Conservation (phyloP, 1,284 basidiomycete genomes). For the Puccinia brachypodii region DNA sequence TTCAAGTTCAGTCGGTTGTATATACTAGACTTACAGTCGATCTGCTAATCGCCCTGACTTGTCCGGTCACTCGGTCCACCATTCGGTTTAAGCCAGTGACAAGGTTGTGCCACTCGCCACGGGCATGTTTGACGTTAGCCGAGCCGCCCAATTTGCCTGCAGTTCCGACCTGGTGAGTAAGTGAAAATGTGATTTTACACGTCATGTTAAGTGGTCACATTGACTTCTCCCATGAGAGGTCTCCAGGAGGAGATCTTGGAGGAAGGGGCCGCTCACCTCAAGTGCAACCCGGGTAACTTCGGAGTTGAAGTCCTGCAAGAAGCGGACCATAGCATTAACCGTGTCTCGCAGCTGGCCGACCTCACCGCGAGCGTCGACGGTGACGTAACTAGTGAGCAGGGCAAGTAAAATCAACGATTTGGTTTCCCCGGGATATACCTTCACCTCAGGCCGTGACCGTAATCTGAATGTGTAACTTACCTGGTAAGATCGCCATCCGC, state of each 20-base stretch:
- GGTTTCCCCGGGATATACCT: not conserved
- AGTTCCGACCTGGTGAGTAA: conserved; percentile 73
- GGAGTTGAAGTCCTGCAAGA: conserved; percentile 44
- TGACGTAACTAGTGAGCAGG: conserved; percentile 33
- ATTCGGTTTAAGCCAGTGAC: conserved; percentile 44
- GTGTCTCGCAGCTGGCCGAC: conserved; percentile 40
- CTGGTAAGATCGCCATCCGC: conserved; percentile 48
- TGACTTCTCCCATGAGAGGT: not conserved
- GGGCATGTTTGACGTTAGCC: conserved; percentile 84
- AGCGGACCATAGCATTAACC: conserved; percentile 47
- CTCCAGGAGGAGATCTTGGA: not conserved
- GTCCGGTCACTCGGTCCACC: conserved; percentile 47
- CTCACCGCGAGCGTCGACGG: conserved; percentile 43
- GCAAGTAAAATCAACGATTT: not conserved
- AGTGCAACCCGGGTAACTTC: conserved; percentile 46
- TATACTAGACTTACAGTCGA: conserved; percentile 21
- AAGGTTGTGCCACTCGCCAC: conserved; percentile 80
- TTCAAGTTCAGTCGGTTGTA: not conserved
- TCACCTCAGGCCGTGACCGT: not conserved
- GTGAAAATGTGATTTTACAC: no score
- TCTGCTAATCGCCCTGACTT: conserved; percentile 38
- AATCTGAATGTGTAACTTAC: not conserved
- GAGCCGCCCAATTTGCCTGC: conserved; percentile 90
- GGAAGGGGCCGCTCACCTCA: conserved; percentile 22
- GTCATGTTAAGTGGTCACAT: not conserved